phyloP scores from a whole-genome alignment of 129 eudicot species.

The Deinandra increscens region DNA sequence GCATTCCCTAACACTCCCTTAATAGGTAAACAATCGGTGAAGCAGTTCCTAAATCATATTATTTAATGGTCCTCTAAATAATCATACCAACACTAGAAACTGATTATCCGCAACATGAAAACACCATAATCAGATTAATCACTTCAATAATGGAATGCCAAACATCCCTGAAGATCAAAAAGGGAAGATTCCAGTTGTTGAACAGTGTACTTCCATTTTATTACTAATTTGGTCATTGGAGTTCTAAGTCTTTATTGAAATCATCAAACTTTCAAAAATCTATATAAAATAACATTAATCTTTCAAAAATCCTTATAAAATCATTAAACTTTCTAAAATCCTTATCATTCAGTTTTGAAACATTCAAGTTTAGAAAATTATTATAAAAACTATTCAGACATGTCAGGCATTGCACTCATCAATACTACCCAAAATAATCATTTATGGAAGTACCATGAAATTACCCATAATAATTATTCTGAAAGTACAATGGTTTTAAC shows the following conservation, averaged over 20 bases:
- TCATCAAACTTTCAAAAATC: neutral
- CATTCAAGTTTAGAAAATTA: constrained; percentile 4
- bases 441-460: neutral
- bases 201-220: neutral
- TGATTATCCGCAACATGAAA: neutral
- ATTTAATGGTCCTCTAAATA: neutral
- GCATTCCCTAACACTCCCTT: neutral
- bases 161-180: constrained; percentile 2
- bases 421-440: constrained; percentile 7
- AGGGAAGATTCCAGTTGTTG: neutral
- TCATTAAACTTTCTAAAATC: neutral
- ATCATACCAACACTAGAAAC: neutral
- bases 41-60: neutral
- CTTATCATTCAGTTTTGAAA: neutral
- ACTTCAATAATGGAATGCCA: neutral
- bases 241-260: neutral
- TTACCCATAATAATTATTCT: constrained; percentile 9
- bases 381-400: constrained; percentile 5
- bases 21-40: neutral
- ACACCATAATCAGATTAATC: constrained; percentile 1
- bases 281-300: neutral
- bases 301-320: neutral
- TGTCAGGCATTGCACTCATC: constrained; percentile 6
- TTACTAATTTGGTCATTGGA: constrained; percentile 4
- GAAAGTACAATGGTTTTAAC: constrained; percentile 4